Percentiles rank a stretch among this genome's conserved stretches.
Evolutionary conservation across 2,329 filamentous ascomycete genomes (phyloP).

Genomic region (Paecilomyces niveus): DNA sequence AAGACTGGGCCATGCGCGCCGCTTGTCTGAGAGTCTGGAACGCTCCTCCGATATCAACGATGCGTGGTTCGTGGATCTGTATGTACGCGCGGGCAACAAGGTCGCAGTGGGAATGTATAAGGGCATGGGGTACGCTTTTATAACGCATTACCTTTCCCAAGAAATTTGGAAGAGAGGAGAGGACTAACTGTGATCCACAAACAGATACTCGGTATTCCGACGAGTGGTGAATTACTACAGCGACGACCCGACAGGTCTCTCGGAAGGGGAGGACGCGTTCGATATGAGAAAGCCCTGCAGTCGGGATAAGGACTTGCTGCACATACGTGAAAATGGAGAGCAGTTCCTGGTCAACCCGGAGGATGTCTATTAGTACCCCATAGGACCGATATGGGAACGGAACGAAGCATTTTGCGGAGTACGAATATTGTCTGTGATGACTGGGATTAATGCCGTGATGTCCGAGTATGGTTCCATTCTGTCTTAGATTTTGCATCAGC

Average conservation of each 20-base stretch:
- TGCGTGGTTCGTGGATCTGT: constrained; percentile 93
- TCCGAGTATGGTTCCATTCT: not conserved
- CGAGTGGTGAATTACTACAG: constrained; percentile 89
- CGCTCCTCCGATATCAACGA: constrained; percentile 72
- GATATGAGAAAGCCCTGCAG: constrained; percentile 93
- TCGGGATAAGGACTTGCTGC: constrained; percentile 67
- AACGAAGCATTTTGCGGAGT: not conserved
- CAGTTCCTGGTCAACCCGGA: constrained; percentile 68
- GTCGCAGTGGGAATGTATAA: constrained; percentile 85
- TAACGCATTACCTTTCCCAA: not conserved
- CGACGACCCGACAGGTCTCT: constrained; percentile 63
- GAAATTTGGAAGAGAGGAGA: not conserved
- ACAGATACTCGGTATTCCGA: constrained; percentile 71
- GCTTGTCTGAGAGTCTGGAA: constrained; percentile 74
- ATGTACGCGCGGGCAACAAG: constrained; percentile 81
- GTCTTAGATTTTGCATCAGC: not conserved
- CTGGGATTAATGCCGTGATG: not conserved
- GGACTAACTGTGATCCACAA: not conserved
- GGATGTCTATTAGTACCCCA: constrained; percentile 57
- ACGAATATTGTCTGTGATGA: not conserved
- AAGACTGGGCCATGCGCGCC: constrained; percentile 77
- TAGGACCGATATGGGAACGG: not conserved
- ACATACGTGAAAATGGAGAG: constrained; percentile 76
- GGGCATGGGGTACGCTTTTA: constrained; percentile 61
- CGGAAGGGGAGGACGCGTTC: constrained; percentile 72